Base-by-base conservation (phyloP, 2,329 filamentous ascomycete genomes). In the Aureobasidium sp. region DNA sequence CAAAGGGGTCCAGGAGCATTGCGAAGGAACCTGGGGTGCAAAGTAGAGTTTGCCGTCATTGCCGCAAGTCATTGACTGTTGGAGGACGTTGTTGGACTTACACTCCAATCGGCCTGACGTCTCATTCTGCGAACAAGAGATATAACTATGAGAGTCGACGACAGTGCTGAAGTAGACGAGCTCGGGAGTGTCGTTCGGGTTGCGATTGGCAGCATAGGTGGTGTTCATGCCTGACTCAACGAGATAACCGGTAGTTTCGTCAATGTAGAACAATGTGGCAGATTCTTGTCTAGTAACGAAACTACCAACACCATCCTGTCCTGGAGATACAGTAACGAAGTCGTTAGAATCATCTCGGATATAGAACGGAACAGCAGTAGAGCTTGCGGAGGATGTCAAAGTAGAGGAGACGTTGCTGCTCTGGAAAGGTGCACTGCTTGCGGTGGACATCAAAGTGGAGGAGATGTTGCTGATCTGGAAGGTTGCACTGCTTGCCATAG, bases 31-130 rank as follows among this genome's bases (percentile, higher is more conserved):
- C 7, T 7, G 42, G 8, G 51, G 51, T 19, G 51, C 51, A 33
- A 55, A 55, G 51, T 55, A 55, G n/a, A 55, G 37, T 17, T 43
- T 43, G 19, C 51, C 27, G 7, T 55, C 51, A 11, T 55, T 55
- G 25, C 40, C 40, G 17, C 51, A 55, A 55, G 51, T 42, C 51
- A 55, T 55, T 13, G 51, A 25, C 11, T 55, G 51, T 17, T 55
- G 51, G 1, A 31, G 6, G n/a, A 55, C 51, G 8, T 33, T 43
- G 25, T 55, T 38, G 10, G 51, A 42, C 10, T 42, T 19, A 13
- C 51, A 55, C 25, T 43, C 37, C 25, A 55, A 29, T 6, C 9
- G n/a, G 4, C 51, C n/a, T 17, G 51, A 21, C 9, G 7, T 1
- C 11, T n/a, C 25, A 7, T 42, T 55, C 37, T 55, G 51, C 6